Conservation (phyloP, 306 rosid genomes). For the Acacia confusa region DNA sequence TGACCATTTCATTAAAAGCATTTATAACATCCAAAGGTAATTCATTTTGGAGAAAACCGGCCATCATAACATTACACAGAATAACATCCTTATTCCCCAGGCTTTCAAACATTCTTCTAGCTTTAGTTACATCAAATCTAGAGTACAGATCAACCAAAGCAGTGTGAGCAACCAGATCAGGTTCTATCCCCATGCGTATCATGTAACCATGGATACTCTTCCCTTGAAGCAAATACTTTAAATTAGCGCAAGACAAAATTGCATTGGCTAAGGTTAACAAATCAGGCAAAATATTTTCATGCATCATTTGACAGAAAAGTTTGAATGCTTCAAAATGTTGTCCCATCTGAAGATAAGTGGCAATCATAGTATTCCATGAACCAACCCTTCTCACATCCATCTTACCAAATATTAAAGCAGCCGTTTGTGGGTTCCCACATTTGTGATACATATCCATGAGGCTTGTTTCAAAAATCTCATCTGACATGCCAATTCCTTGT, state of each 20-base stretch:
- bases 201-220: constrained; percentile 56
- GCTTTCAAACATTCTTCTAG: constrained; percentile 42
- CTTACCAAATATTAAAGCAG: constrained; percentile 39
- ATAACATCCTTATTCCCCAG: constrained; percentile 42
- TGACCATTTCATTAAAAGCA: constrained; percentile 38
- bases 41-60: constrained; percentile 42
- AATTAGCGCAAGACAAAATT: constrained; percentile 40
- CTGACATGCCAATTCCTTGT: constrained; percentile 45
- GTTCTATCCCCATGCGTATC: constrained; percentile 30
- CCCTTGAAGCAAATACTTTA: constrained; percentile 40
- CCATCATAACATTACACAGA: constrained; percentile 48
- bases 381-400: constrained; percentile 42
- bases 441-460: constrained; percentile 57
- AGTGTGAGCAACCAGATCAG: constrained; percentile 47
- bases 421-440: constrained; percentile 38
- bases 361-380: constrained; percentile 49
- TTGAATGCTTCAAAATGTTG: constrained; percentile 39
- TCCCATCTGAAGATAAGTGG: constrained; percentile 38
- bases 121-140: constrained; percentile 45
- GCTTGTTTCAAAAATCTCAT: constrained; percentile 53
- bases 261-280: constrained; percentile 54
- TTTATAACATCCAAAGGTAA: constrained; percentile 33
- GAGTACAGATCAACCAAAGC: constrained; percentile 51
- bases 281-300: constrained; percentile 44
- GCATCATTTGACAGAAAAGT: constrained; percentile 39